phyloP scores from a whole-genome alignment of 495 filamentous ascomycete genomes.

The Parathielavia appendiculata region DNA sequence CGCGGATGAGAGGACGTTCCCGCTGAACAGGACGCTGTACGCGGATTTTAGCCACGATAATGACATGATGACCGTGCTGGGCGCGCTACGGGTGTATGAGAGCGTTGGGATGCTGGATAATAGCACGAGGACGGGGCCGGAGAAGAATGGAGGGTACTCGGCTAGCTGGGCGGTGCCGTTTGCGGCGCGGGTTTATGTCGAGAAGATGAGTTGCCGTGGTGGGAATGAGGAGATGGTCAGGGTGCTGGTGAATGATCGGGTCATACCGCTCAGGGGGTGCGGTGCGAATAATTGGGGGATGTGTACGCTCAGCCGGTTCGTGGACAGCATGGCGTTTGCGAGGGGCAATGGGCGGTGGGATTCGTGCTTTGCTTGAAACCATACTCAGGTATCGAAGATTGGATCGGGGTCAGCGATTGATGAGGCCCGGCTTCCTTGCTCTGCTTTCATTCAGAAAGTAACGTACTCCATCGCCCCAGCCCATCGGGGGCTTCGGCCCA shows the following conservation, averaged over 20 bases:
- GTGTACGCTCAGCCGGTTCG: constrained; percentile 60
- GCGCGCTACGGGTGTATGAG: constrained; percentile 70
- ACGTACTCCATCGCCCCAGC: too few relatives aligned
- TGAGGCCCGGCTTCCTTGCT: too few relatives aligned
- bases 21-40: constrained; percentile 59
- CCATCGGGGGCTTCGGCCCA: too few relatives aligned
- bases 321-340: constrained; percentile 67
- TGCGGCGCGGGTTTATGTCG: constrained; percentile 68
- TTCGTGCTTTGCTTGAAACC: constrained; percentile 51
- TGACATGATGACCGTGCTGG: constrained; percentile 66
- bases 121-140: constrained; percentile 38
- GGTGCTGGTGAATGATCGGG: constrained; percentile 75
- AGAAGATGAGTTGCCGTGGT: constrained; percentile 68
- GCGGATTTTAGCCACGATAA: constrained; percentile 91
- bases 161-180: constrained; percentile 77
- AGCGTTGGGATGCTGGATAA: constrained; percentile 46
- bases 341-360: constrained; percentile 65
- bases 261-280: constrained; percentile 65
- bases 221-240: constrained; percentile 58
- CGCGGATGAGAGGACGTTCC: constrained; percentile 55
- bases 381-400: background rate
- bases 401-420: too few relatives aligned
- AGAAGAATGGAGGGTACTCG: constrained; percentile 51
- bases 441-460: background rate
- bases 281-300: constrained; percentile 59